These are phyloP conservation scores for Chenopodium suecicum DNA, from an alignment of 148 eudicot species.

Conservation along the genomic window DNA sequence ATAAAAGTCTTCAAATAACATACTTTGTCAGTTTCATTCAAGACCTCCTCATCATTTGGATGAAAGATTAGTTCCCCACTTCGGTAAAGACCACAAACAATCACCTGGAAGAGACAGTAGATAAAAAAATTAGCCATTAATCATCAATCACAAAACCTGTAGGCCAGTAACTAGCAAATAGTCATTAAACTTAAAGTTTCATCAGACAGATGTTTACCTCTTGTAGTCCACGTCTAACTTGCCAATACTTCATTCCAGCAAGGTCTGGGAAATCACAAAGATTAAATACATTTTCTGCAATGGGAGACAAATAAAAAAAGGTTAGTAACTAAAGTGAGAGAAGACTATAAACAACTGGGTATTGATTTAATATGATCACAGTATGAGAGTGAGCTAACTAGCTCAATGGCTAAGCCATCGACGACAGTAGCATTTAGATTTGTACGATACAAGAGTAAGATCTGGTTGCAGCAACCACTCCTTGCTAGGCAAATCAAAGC, in stretches of 20 bases:
- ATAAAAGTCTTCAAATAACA: conserved; percentile 16
- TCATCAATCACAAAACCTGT: neutral
- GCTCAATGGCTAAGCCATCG: too few relatives aligned
- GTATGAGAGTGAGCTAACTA: neutral
- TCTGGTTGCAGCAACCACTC: neutral
- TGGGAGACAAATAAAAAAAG: conserved; percentile 1
- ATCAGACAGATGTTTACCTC: conserved; percentile 46
- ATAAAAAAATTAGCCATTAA: neutral
- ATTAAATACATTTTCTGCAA: conserved; percentile 92
- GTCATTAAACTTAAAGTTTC: neutral
- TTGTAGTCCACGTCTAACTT: conserved; percentile 71
- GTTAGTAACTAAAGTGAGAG: neutral
- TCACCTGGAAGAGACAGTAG: conserved; percentile 48
- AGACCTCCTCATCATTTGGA: conserved; percentile 76
- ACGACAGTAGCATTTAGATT: too few relatives aligned
- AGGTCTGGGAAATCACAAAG: conserved; percentile 67
- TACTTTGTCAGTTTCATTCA: conserved; percentile 81
- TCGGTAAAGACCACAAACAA: conserved; percentile 87
- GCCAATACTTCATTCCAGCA: conserved; percentile 59
- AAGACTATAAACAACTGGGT: neutral
- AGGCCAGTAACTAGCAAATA: neutral
- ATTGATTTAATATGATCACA: neutral
- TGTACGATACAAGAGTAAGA: too few relatives aligned
- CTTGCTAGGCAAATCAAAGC: neutral
- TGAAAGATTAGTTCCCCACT: conserved; percentile 67